Base-by-base conservation (phyloP, 352 stramenopile genomes). In the Globisporangium irregulare region DNA sequence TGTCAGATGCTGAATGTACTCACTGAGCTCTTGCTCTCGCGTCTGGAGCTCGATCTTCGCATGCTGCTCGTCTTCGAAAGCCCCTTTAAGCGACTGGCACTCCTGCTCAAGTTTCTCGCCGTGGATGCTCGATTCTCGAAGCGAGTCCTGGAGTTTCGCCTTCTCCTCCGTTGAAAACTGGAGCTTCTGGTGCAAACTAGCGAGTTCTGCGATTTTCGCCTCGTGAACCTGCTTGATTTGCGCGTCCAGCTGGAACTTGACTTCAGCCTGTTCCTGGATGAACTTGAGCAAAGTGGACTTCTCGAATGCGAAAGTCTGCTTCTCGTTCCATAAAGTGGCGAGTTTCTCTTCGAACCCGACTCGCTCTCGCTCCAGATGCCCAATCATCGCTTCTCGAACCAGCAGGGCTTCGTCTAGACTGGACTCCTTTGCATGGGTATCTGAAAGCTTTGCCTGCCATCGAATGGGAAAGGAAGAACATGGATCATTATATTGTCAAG, bases 221-320 rank as follows among this genome's bases (percentile, higher is more conserved):
- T 85, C 73, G 50, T 89, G 79, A 14, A 80, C 62, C 8, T 79
- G 75, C 70, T 90, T 82, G 1, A 87, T 25, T 63, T 74, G 71
- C 14, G 80, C 78, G 15, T 94, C 82, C 9, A 89, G 34, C 22
- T 82, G 75, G 50, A 92, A 86, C 54, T 92, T 92, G 53, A 73
- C 69, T 63, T 92, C 82, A 1, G 84, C 84, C 64, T 92, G 84
- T 36, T 91, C 80, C 22, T 92, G 86, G 25, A 92, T 89, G 59
- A 84, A 92, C 57, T 87, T 87, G 62, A 94, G 73, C 41, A 94
- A 66, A 34, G 79, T 90, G 2, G 84, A 75, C 55, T 92, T 92
- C 67, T 94, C 86, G 32, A 84, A 89, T 15, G 79, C 80, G 15
- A 76, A 73, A 18, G 79, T 91, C 64, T 91, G 81, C 25, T 72